Evolutionary conservation across 257 asterid species (phyloP).

Genomic region (Mentha longifolia): DNA sequence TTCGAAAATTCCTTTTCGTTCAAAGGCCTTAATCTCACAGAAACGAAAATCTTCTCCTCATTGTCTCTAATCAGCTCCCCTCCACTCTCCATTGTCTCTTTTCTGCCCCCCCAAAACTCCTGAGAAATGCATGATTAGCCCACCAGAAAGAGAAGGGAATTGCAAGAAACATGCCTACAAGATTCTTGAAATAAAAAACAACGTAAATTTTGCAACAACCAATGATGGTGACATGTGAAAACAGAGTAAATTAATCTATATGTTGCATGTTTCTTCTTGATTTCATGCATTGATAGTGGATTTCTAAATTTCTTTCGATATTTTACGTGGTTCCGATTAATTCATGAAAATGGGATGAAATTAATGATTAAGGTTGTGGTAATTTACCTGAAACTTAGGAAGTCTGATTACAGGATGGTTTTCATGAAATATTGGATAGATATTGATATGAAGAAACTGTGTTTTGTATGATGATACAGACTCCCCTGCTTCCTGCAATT

Average conservation of each 20-base stretch:
- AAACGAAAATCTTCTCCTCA: conserved; percentile 69
- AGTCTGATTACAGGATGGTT: conserved; percentile 39
- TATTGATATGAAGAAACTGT: conserved; percentile 33
- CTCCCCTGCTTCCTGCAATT: conserved; percentile 24
- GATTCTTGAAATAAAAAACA: conserved; percentile 26
- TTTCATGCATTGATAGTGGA: conserved; percentile 42
- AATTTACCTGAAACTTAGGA: conserved; percentile 44
- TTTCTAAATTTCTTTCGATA: neutral
- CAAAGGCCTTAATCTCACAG: conserved; percentile 87
- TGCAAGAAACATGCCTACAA: neutral
- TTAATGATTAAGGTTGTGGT: too few relatives aligned
- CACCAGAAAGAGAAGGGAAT: neutral
- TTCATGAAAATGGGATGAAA: conserved; percentile 22
- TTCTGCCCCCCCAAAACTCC: conserved; percentile 36
- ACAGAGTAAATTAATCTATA: too few relatives aligned
- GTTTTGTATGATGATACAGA: neutral
- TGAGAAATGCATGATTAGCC: conserved; percentile 21
- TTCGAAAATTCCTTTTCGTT: conserved; percentile 58
- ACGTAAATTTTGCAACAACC: conserved; percentile 36
- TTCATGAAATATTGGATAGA: conserved; percentile 49
- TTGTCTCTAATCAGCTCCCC: conserved; percentile 36
- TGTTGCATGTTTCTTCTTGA: conserved; percentile 25
- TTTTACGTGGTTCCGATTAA: conserved; percentile 23
- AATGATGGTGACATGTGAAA: too few relatives aligned
- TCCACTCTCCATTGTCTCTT: conserved; percentile 45